A percentile compares a stretch with the other conserved stretches of the same genome.
phyloP scores from a whole-genome alignment of 2,329 filamentous ascomycete genomes.

The Fulvia fulva region DNA sequence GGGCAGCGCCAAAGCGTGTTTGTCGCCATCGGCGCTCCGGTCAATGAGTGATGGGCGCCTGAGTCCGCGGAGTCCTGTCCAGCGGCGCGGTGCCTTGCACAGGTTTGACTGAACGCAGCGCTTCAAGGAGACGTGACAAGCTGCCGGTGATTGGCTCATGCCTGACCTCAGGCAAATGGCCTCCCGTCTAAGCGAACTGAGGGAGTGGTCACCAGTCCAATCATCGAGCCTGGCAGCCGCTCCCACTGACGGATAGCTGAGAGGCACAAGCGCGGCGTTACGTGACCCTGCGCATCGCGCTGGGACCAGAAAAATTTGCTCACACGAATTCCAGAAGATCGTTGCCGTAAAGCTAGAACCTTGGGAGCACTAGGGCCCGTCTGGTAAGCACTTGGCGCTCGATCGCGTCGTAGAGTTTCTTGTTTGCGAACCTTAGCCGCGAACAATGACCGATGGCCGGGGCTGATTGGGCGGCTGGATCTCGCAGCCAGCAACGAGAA shows the following conservation, averaged over 20 bases:
- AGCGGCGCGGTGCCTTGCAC: conserved; percentile 12
- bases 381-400: conserved; percentile 4
- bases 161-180: conserved; percentile 12
- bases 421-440: conserved; percentile 1
- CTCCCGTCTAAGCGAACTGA: neutral
- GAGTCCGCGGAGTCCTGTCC: neutral
- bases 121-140: neutral
- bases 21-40: neutral
- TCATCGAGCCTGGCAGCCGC: neutral
- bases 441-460: neutral
- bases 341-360: conserved; percentile 1
- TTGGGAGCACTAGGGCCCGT: neutral
- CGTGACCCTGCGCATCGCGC: conserved; percentile 4
- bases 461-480: neutral
- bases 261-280: conserved; percentile 11
- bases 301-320: conserved; percentile 7
- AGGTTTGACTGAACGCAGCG: neutral
- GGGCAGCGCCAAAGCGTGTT: conserved; percentile 4
- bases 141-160: conserved; percentile 8
- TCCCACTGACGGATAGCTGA: conserved; percentile 1
- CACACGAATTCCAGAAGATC: conserved; percentile 12
- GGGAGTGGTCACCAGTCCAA: neutral
- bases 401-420: neutral
- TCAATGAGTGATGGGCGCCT: neutral
- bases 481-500: conserved; percentile 1